These are phyloP conservation scores for Aphanomyces euteiches DNA, from an alignment of 352 stramenopile species.

Conservation along the genomic window DNA sequence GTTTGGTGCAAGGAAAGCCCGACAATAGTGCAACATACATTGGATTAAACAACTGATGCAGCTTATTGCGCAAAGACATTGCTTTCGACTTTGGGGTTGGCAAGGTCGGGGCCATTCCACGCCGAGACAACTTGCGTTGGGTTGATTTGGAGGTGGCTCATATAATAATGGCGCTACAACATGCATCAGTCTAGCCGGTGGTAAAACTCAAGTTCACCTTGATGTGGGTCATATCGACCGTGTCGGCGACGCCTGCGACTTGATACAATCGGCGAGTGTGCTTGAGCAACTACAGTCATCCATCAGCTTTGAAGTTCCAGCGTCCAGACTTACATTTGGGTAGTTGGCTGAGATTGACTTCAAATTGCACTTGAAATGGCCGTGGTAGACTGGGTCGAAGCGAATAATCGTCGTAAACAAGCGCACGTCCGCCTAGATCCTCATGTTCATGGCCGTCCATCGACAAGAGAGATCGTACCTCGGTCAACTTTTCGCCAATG, in stretches of 20 bases:
- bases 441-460: no score
- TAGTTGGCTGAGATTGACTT: constrained; percentile 68
- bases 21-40: no score
- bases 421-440: constrained; percentile 70
- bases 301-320: no score
- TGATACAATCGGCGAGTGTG: constrained; percentile 53
- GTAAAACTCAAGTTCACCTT: constrained; percentile 26
- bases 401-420: constrained; percentile 91
- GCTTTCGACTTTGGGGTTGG: constrained; percentile 17
- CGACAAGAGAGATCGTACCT: constrained; percentile 38
- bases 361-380: constrained; percentile 81
- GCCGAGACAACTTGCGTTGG: constrained; percentile 42
- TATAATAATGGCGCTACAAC: constrained; percentile 43
- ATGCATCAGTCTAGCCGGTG: not conserved
- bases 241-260: constrained; percentile 40
- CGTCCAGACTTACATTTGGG: no score
- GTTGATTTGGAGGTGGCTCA: constrained; percentile 50
- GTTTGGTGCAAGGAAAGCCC: no score
- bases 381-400: constrained; percentile 92
- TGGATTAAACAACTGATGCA: no score
- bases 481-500: constrained; percentile 60
- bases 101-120: constrained; percentile 28
- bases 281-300: constrained; percentile 35
- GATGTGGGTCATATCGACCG: constrained; percentile 48
- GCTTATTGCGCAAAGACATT: not conserved